Base-by-base conservation (phyloP, 306 rosid species). In the Cyclanthera cordifolia region DNA sequence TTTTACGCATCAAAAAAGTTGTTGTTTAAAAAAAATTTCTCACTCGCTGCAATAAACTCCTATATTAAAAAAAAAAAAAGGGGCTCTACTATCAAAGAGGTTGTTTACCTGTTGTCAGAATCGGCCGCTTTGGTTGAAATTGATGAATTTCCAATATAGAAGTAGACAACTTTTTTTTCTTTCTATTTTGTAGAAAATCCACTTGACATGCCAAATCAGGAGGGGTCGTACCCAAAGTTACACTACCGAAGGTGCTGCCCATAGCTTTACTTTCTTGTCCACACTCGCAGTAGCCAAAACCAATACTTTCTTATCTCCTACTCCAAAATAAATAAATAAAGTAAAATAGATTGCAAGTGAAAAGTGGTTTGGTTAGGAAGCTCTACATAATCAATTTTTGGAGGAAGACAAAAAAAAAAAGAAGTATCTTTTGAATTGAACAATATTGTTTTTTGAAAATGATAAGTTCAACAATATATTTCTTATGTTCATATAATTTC, bases 201-300 rank as follows among this genome's bases (percentile, higher is more conserved):
- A 43, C 37, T 61, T 39, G n/a, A 4, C 21, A 63, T 19, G 5
- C 50, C 69, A 39, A 37, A 63, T 41, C 4, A n/a, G 45, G 43
- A 37, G 8, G 11, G 8, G 11, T 37, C 11, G 43, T 37, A 37
- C 11, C 43, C 43, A 37, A 37, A n/a, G n/a, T n/a, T n/a, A n/a
- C n/a, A n/a, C n/a, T n/a, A n/a, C n/a, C n/a, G 90, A 71, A 17
- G 99, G 97, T 52, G 92, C 80, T 25, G 90, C 89, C 99, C 99
- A 94, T 60, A 94, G 80, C 79, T 94, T 94, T 49, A 90, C 99
- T 79, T 94, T 94, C 88, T 94, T 94, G 83, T 90, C 99, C 54
- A 67, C 77, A 71, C 99, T 84, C 34, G 95, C 80, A 43, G 97
- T 83, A 70, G 97, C 99, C 75, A 94, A 83, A 77, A 88, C 83